Evolutionary conservation across 2,329 filamentous ascomycete genomes (phyloP).

Genomic region (Alternaria sp.): DNA sequence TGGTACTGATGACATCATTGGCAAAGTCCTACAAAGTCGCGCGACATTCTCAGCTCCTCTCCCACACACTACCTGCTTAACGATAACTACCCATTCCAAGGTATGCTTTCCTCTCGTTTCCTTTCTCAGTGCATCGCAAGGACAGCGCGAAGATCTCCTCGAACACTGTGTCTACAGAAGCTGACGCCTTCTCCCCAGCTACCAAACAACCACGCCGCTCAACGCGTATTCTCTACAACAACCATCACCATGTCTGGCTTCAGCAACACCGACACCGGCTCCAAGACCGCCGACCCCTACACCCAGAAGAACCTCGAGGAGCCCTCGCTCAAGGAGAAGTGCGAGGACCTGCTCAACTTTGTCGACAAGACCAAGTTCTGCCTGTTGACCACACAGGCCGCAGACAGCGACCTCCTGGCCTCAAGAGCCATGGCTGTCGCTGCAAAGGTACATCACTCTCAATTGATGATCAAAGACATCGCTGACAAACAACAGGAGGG

Average conservation of each 20-base stretch:
- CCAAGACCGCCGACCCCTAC: slow-evolving; percentile 73
- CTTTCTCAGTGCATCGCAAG: slow-evolving; percentile 11
- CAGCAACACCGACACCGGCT: slow-evolving; percentile 50
- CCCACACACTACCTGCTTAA: slow-evolving; percentile 4
- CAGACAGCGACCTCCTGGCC: slow-evolving; percentile 69
- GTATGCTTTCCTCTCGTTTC: slow-evolving; percentile 18
- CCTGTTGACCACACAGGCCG: slow-evolving; percentile 83
- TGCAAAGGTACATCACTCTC: slow-evolving; percentile 65
- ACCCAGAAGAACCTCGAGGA: slow-evolving; percentile 79
- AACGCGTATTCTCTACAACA: slow-evolving; percentile 17
- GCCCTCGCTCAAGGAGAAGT: slow-evolving; percentile 72
- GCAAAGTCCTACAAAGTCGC: slow-evolving; percentile 19
- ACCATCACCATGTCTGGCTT: slow-evolving; percentile 42
- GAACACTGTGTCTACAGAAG: slow-evolving; percentile 18
- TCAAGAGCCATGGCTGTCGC: slow-evolving; percentile 89
- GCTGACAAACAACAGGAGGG: slow-evolving; percentile 64
- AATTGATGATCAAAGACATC: not conserved
- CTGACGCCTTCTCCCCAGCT: slow-evolving; percentile 31
- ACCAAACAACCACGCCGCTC: slow-evolving; percentile 7
- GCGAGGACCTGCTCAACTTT: slow-evolving; percentile 75
- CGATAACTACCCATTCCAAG: slow-evolving; percentile 6
- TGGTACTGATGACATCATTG: slow-evolving; percentile 24
- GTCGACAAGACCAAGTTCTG: slow-evolving; percentile 78
- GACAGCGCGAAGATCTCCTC: slow-evolving; percentile 7
- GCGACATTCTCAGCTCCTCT: slow-evolving; percentile 9